Percentiles rank a stretch among this genome's conserved stretches.
These are phyloP conservation scores for Paramecium octaurelia DNA, from an alignment of 73 alveolate genomes.

Conservation along the genomic window DNA sequence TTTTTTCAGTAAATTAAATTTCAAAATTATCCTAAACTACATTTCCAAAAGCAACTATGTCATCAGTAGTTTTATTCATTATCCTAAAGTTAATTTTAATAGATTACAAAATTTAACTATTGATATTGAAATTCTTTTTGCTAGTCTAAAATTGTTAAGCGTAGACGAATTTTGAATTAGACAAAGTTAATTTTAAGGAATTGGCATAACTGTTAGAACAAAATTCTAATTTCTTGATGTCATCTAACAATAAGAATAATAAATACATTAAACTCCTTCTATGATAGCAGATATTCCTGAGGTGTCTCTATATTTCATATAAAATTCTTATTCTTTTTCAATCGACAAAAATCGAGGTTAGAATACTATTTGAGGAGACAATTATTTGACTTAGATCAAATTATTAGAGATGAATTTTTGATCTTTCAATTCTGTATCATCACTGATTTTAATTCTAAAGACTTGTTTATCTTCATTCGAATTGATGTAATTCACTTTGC, in stretches of 20 bases:
- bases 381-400: background rate
- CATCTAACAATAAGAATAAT: background rate
- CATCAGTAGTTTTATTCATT: background rate
- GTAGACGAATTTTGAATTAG: background rate
- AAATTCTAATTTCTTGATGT: background rate
- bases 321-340: background rate
- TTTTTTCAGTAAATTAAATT: background rate
- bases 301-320: background rate
- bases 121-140: background rate
- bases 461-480: background rate
- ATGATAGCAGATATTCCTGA: background rate
- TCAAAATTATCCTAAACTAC: background rate
- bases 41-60: background rate
- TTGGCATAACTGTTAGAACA: too few species aligned
- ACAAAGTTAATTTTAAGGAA: background rate
- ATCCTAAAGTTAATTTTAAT: background rate
- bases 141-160: background rate
- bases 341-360: background rate
- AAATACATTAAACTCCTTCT: background rate
- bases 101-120: background rate
- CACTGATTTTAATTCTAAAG: background rate
- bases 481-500: background rate
- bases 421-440: background rate
- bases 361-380: background rate
- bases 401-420: background rate